Evolutionary conservation across 306 rosid genomes (phyloP).

Genomic region (Acacia confusa): DNA sequence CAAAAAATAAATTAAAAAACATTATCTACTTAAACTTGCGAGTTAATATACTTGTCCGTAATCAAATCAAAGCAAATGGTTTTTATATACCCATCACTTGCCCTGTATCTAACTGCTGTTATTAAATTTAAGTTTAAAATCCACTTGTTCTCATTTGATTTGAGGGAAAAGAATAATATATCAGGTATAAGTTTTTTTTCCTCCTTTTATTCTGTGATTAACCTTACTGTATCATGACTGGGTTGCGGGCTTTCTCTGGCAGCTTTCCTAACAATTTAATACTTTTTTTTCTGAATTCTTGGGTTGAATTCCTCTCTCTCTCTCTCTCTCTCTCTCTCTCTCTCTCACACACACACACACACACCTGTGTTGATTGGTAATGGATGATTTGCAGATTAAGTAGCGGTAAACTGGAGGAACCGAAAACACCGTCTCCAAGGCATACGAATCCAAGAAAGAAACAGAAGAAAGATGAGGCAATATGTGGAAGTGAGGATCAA

Average conservation of each 20-base stretch:
- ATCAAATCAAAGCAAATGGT: background rate
- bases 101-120: background rate
- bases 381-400: conserved; percentile 52
- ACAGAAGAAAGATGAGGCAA: conserved; percentile 43
- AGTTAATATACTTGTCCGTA: too few species aligned
- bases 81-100: background rate
- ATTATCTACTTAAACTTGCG: too few species aligned
- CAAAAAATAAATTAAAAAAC: background rate
- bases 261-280: background rate
- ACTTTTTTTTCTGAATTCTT: background rate
- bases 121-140: too few species aligned
- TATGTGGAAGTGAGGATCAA: conserved; percentile 32
- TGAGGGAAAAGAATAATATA: background rate
- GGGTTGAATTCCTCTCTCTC: background rate
- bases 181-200: too few species aligned
- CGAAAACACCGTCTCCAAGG: conserved; percentile 82
- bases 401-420: conserved; percentile 61
- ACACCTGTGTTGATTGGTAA: background rate
- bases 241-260: background rate
- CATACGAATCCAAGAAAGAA: conserved; percentile 62
- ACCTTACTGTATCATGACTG: too few species aligned
- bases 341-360: too few species aligned
- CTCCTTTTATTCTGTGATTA: too few species aligned
- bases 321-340: background rate
- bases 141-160: background rate